Conservation (phyloP, 352 stramenopile genomes). For the Pythium plurisporium region DNA sequence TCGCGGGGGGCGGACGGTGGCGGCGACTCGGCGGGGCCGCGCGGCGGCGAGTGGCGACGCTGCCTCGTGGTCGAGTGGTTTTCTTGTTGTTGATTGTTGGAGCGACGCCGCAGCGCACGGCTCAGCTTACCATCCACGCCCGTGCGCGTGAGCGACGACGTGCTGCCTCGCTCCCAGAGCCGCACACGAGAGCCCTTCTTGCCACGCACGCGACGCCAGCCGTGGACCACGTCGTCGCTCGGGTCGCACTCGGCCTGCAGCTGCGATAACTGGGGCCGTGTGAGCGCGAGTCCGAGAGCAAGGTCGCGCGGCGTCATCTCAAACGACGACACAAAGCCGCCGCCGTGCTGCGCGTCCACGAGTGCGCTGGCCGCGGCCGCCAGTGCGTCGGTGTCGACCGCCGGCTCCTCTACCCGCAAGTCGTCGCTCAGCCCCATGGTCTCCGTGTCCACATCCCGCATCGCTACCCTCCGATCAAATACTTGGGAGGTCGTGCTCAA, state of each 20-base stretch:
- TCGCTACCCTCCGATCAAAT: no score
- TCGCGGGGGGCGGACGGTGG: background rate
- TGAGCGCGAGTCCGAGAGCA: background rate
- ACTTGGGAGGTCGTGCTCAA: no score
- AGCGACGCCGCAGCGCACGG: background rate
- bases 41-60: background rate
- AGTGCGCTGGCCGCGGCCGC: background rate
- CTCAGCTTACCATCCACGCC: background rate
- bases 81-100: background rate
- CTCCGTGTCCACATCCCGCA: constrained; percentile 18
- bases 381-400: background rate
- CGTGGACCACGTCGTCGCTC: constrained; percentile 7
- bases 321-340: constrained; percentile 21
- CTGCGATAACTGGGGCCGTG: constrained; percentile 12
- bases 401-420: constrained; percentile 11
- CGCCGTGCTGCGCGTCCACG: constrained; percentile 4
- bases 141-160: constrained; percentile 11
- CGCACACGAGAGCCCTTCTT: constrained; percentile 30
- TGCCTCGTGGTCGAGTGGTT: background rate
- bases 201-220: constrained; percentile 22
- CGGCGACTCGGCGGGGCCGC: background rate
- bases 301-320: constrained; percentile 15
- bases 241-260: constrained; percentile 22
- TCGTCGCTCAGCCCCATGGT: constrained; percentile 18
- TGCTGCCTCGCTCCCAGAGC: constrained; percentile 52